These are phyloP conservation scores for Boletus mariae DNA, from an alignment of 1,284 basidiomycete species.

Conservation along the genomic window DNA sequence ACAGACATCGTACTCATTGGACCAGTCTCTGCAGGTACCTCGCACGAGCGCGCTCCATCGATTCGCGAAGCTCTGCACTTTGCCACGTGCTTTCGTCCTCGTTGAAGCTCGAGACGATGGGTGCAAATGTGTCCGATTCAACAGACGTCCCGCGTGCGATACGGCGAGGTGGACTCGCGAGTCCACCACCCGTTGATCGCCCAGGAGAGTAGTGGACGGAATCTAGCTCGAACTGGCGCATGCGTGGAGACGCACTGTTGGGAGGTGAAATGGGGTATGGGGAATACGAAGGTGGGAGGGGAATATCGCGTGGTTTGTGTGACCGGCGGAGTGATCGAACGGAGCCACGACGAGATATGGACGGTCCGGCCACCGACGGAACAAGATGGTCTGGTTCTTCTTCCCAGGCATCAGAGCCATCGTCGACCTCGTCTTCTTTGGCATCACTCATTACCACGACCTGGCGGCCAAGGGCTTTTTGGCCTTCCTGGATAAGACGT, in stretches of 20 bases:
- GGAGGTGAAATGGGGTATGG: conserved; percentile 26
- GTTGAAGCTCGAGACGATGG: conserved; percentile 29
- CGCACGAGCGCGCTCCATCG: conserved; percentile 59
- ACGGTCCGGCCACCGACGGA: conserved; percentile 13
- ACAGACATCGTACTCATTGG: conserved; percentile 11
- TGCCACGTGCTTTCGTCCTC: conserved; percentile 44
- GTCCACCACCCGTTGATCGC: conserved; percentile 13
- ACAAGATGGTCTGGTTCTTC: conserved; percentile 41
- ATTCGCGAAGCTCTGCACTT: conserved; percentile 58
- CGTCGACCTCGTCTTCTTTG: conserved; percentile 68
- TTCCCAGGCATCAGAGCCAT: conserved; percentile 67
- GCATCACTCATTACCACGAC: conserved; percentile 70
- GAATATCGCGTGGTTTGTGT: conserved; percentile 28
- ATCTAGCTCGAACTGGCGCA: conserved; percentile 27
- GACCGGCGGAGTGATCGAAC: conserved; percentile 27
- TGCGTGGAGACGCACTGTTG: conserved; percentile 32
- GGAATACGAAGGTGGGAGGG: conserved; percentile 30
- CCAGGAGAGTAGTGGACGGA: conserved; percentile 18
- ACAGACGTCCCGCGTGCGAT: conserved; percentile 25
- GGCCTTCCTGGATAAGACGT: conserved; percentile 67
- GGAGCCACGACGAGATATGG: conserved; percentile 27
- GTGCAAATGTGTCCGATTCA: conserved; percentile 28
- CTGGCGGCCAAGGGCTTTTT: conserved; percentile 63
- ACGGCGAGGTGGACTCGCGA: conserved; percentile 15
- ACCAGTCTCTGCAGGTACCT: conserved; percentile 29